Conservation (phyloP, 1,139 yeast genomes). For the Blastobotrys capitulatus region DNA sequence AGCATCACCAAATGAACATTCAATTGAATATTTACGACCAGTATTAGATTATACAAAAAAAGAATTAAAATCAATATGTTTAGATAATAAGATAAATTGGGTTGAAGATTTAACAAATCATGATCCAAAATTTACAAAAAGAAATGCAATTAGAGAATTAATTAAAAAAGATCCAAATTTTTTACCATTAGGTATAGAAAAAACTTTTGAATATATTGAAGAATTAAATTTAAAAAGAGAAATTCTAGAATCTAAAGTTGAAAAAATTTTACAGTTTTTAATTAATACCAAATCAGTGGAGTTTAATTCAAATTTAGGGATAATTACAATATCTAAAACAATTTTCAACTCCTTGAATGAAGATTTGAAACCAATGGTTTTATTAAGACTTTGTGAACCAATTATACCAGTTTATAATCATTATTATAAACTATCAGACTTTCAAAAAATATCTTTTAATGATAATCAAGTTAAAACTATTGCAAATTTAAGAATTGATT, state of each 20-base stretch:
- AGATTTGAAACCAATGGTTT: constrained; percentile 6
- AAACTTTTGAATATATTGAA: constrained; percentile 3
- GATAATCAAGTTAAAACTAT: constrained; percentile 5
- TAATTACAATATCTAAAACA: neutral
- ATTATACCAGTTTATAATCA: constrained; percentile 11
- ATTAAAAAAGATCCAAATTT: constrained; percentile 11
- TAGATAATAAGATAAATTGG: constrained; percentile 43
- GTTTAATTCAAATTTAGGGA: constrained; percentile 5
- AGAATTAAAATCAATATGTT: constrained; percentile 46
- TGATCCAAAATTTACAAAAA: constrained; percentile 47
- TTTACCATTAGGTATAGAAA: neutral
- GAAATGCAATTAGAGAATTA: constrained; percentile 42
- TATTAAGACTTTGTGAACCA: constrained; percentile 8
- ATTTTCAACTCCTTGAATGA: neutral
- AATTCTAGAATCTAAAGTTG: neutral
- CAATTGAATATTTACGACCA: constrained; percentile 44
- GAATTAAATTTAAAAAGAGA: constrained; percentile 4
- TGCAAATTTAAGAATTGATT: constrained; percentile 9
- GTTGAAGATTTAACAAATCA: constrained; percentile 63
- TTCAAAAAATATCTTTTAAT: neutral
- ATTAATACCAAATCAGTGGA: neutral
- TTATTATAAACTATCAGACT: constrained; percentile 11
- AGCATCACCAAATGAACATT: constrained; percentile 18
- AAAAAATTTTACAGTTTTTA: neutral
- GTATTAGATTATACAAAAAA: constrained; percentile 43